Conservation (phyloP, 75 land plant species). For the Chamaecyparis obtusa region DNA sequence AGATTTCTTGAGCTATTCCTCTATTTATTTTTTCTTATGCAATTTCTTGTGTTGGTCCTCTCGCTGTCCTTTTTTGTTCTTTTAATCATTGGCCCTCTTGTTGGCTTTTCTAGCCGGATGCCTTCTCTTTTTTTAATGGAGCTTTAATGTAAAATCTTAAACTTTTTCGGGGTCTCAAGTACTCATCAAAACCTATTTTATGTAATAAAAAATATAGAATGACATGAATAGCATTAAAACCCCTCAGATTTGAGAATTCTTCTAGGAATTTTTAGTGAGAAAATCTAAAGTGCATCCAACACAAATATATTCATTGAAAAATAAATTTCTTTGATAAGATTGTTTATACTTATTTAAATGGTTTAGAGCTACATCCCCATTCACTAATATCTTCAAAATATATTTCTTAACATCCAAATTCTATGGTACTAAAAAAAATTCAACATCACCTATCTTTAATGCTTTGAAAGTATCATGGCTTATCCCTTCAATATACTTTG, state of each 20-base stretch:
- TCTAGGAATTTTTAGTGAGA: constrained; percentile 67
- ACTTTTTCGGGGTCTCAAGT: too few relatives aligned
- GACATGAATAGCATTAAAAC: constrained; percentile 74
- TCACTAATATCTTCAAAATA: constrained; percentile 27
- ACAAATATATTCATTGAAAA: constrained; percentile 53
- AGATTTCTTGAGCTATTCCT: too few relatives aligned
- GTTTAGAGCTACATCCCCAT: constrained; percentile 54
- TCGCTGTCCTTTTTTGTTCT: too few relatives aligned
- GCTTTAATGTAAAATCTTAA: too few relatives aligned
- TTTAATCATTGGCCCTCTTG: too few relatives aligned
- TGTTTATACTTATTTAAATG: constrained; percentile 64
- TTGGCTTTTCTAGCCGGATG: too few relatives aligned
- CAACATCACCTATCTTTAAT: constrained; percentile 71
- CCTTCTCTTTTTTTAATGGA: too few relatives aligned
- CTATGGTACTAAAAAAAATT: constrained; percentile 64
- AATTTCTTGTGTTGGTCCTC: too few relatives aligned
- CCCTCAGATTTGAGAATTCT: constrained; percentile 70
- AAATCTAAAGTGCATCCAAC: constrained; percentile 66
- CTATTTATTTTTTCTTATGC: too few relatives aligned
- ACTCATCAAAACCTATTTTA: constrained; percentile 57
- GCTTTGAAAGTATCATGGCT: constrained; percentile 67
- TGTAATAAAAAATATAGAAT: constrained; percentile 66
- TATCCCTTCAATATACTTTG: constrained; percentile 65
- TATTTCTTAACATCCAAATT: constrained; percentile 53
- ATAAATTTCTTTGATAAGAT: constrained; percentile 50